Conservation (phyloP, 1,284 basidiomycete species). For the Stygiomarasmius scandens region DNA sequence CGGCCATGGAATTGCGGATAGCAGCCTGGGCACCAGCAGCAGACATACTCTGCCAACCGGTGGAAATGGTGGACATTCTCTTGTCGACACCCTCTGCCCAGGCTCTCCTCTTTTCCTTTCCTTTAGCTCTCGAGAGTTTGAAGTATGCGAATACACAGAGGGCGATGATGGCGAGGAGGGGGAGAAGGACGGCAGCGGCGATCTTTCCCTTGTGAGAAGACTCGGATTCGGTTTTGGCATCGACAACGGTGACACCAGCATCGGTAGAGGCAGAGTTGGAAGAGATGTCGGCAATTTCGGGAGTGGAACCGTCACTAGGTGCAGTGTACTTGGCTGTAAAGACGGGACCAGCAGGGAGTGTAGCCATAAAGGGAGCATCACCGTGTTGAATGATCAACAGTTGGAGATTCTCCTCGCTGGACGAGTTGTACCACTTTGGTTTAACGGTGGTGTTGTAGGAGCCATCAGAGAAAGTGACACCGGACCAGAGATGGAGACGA, state of each 20-base stretch:
- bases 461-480: constrained; percentile 59
- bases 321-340: constrained; percentile 68
- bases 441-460: constrained; percentile 56
- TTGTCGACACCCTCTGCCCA: constrained; percentile 77
- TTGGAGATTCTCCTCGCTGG: constrained; percentile 58
- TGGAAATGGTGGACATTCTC: constrained; percentile 80
- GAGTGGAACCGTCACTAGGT: constrained; percentile 45
- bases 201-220: constrained; percentile 62
- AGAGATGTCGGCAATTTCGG: constrained; percentile 43
- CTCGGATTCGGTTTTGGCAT: constrained; percentile 37
- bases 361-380: constrained; percentile 55
- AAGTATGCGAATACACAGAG: constrained; percentile 56
- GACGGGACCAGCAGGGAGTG: constrained; percentile 69
- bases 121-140: constrained; percentile 58
- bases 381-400: constrained; percentile 66
- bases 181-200: constrained; percentile 80
- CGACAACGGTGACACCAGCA: constrained; percentile 39
- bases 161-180: constrained; percentile 62
- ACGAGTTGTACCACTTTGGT: constrained; percentile 81
- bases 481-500: constrained; percentile 66
- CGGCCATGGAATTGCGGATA: constrained; percentile 70
- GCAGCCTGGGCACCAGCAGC: constrained; percentile 72
- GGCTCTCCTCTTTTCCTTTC: constrained; percentile 61
- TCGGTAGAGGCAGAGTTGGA: constrained; percentile 28
- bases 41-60: constrained; percentile 78